These are phyloP conservation scores for Epichloe festucae DNA, from an alignment of 2,329 filamentous ascomycete species.

Conservation along the genomic window DNA sequence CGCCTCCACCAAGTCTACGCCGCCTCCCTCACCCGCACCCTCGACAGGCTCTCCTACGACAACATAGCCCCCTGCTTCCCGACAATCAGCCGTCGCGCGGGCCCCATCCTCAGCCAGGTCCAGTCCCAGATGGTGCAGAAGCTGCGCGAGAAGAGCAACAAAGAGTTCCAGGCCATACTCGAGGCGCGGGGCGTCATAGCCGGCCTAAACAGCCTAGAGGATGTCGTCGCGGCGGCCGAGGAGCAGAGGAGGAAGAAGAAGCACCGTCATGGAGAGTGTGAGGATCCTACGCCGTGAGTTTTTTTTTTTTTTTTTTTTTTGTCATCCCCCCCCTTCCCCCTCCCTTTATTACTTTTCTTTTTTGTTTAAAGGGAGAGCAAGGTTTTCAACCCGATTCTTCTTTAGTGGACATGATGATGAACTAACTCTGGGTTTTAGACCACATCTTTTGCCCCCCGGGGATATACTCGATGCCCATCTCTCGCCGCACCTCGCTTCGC, in stretches of 20 bases:
- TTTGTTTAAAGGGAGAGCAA: too few relatives aligned
- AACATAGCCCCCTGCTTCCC: constrained; percentile 51
- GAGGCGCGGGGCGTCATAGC: constrained; percentile 37
- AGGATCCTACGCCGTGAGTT: too few relatives aligned
- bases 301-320: too few relatives aligned
- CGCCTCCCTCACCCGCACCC: constrained; percentile 37
- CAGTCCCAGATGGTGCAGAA: constrained; percentile 46
- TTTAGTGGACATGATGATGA: too few relatives aligned
- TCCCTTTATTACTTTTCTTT: too few relatives aligned
- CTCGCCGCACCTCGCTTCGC: constrained; percentile 35
- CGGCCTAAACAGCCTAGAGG: constrained; percentile 47
- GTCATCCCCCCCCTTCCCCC: too few relatives aligned
- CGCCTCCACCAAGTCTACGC: constrained; percentile 42
- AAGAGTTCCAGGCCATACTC: constrained; percentile 45
- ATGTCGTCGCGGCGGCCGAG: constrained; percentile 27
- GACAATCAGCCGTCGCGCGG: constrained; percentile 38
- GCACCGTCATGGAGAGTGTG: not conserved
- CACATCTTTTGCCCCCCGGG: constrained; percentile 42
- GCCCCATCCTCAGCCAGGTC: constrained; percentile 37
- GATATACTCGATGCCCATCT: constrained; percentile 43
- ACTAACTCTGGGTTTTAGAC: constrained; percentile 19
- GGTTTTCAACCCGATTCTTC: too few relatives aligned
- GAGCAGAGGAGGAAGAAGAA: constrained; percentile 3
- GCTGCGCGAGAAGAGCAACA: constrained; percentile 39
- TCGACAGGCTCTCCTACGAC: constrained; percentile 40